These are phyloP conservation scores for Schoenoplectus tabernaemontani DNA, from an alignment of 202 grass and related monocot genomes.

Conservation along the genomic window DNA sequence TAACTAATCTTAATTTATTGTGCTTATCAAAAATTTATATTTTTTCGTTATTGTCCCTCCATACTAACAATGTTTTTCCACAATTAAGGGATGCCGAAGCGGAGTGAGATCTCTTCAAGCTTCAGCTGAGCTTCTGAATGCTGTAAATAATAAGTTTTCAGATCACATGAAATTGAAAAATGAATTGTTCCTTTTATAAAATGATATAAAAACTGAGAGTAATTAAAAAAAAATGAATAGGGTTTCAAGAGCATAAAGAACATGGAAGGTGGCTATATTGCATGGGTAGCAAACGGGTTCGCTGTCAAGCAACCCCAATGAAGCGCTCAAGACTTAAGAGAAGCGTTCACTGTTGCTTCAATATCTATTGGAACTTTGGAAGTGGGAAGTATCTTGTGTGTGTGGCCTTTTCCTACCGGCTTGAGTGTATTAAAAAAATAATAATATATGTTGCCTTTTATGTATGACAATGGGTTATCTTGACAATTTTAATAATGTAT, in stretches of 20 bases:
- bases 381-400: neutral
- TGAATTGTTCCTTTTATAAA: neutral
- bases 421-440: neutral
- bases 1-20: neutral
- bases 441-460: neutral
- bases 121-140: conserved; percentile 34
- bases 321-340: neutral
- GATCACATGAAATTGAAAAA: too few relatives aligned
- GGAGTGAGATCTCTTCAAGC: conserved; percentile 61
- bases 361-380: neutral
- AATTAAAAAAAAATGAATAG: conserved; percentile 18
- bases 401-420: neutral
- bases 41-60: neutral
- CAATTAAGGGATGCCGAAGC: conserved; percentile 49
- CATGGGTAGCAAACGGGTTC: conserved; percentile 42
- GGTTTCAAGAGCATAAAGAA: conserved; percentile 59
- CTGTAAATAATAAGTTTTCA: conserved; percentile 18
- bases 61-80: neutral
- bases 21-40: neutral
- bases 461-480: too few relatives aligned
- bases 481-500: too few relatives aligned
- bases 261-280: conserved; percentile 60
- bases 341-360: neutral
- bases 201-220: neutral
- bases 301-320: conserved; percentile 24